These are phyloP conservation scores for Yamadazyma triangularis DNA, from an alignment of 1,139 yeast species.

Conservation along the genomic window DNA sequence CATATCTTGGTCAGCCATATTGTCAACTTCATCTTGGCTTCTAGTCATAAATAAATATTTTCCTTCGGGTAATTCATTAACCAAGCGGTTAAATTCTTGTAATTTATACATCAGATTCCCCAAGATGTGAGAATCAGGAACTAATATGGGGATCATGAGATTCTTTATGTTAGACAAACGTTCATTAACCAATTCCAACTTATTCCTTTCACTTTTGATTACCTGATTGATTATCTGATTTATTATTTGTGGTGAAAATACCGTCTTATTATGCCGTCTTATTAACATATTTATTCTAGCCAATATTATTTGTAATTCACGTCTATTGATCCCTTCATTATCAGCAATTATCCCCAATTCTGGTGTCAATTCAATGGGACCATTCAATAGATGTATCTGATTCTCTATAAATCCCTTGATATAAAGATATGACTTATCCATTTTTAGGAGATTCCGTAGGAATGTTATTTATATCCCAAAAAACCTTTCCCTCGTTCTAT, in stretches of 20 bases:
- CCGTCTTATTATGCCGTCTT: constrained; percentile 24
- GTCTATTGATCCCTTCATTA: constrained; percentile 14
- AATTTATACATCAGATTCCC: constrained; percentile 7
- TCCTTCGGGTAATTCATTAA: constrained; percentile 31
- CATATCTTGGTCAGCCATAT: neutral
- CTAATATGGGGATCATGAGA: constrained; percentile 25
- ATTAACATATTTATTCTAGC: constrained; percentile 24
- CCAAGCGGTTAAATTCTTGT: constrained; percentile 19
- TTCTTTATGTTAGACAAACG: constrained; percentile 19
- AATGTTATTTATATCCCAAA: too few species aligned
- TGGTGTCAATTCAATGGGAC: constrained; percentile 19
- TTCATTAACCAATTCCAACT: constrained; percentile 24
- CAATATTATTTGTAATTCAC: constrained; percentile 20
- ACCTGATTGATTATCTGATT: constrained; percentile 36
- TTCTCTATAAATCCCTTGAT: constrained; percentile 28
- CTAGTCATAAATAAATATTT: constrained; percentile 20
- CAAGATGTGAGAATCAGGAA: constrained; percentile 19
- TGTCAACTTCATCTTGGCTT: neutral
- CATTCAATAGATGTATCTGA: constrained; percentile 20
- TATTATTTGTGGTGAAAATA: constrained; percentile 27
- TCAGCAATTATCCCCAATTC: constrained; percentile 11
- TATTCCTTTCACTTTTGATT: constrained; percentile 28
- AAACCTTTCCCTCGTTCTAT: too few species aligned
- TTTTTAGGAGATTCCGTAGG: too few species aligned
- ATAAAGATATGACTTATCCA: constrained; percentile 14